These are phyloP conservation scores for Cornus florida DNA, from an alignment of 148 eudicot species.

Conservation along the genomic window DNA sequence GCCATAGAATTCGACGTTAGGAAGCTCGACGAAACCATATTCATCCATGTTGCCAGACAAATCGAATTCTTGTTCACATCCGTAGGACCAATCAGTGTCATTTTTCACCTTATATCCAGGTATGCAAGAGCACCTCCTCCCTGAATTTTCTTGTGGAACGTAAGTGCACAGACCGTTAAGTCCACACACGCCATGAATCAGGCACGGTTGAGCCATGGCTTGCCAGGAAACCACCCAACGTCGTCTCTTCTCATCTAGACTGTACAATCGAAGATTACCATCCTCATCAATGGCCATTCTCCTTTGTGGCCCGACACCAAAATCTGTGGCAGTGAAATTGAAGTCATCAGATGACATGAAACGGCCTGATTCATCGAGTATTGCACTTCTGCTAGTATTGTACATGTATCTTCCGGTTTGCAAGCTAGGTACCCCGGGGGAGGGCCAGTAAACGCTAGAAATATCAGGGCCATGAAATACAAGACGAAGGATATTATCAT, in stretches of 20 bases:
- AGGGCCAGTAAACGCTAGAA: constrained; percentile 32
- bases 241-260: constrained; percentile 6
- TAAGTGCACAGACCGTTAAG: constrained; percentile 19
- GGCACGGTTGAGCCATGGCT: neutral
- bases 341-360: constrained; percentile 17
- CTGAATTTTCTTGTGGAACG: constrained; percentile 2
- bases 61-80: constrained; percentile 24
- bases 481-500: constrained; percentile 26
- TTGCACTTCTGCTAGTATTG: constrained; percentile 14
- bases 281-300: constrained; percentile 21
- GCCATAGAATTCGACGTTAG: constrained; percentile 13
- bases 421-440: neutral
- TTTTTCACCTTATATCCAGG: constrained; percentile 21
- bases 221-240: constrained; percentile 5
- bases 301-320: constrained; percentile 13
- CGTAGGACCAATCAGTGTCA: constrained; percentile 5
- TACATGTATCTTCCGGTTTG: constrained; percentile 12
- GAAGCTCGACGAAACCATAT: constrained; percentile 10
- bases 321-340: constrained; percentile 3
- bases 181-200: constrained; percentile 3
- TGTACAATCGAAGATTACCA: constrained; percentile 20
- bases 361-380: constrained; percentile 5
- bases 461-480: constrained; percentile 19
- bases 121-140: constrained; percentile 23
- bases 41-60: neutral